Percentiles rank a stretch among this genome's conserved stretches.
Conservation (phyloP, 495 filamentous ascomycete species). For the Elasticomyces elasticus region DNA sequence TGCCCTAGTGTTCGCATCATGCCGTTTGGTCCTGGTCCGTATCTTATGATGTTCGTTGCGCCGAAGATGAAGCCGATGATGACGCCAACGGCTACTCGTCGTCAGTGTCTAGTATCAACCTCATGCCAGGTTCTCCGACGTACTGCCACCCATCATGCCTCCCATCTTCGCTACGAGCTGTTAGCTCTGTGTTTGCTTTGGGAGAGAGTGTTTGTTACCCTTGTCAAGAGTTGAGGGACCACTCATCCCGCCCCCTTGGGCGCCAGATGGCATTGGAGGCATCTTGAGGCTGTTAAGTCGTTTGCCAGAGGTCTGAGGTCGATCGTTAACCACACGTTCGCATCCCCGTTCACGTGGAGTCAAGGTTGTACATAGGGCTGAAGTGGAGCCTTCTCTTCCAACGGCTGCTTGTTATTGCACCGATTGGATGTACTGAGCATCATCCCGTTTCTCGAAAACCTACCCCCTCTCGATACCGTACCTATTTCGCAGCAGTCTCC, state of each 20-base stretch:
- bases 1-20: conserved; percentile 87
- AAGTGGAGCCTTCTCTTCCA: no score
- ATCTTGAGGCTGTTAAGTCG: conserved; percentile 35
- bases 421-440: no score
- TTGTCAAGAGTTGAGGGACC: conserved; percentile 88
- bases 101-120: conserved; percentile 1
- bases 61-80: conserved; percentile 98
- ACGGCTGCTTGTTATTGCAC: no score
- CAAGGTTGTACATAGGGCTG: no score
- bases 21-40: conserved; percentile 85
- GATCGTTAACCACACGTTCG: conserved; percentile 19
- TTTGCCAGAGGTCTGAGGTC: not conserved
- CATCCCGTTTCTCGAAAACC: no score
- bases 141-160: conserved; percentile 94
- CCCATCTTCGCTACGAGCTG: conserved; percentile 85
- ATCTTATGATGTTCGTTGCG: conserved; percentile 86
- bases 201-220: conserved; percentile 41
- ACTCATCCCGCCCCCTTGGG: conserved; percentile 30
- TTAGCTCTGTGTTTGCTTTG: conserved; percentile 9
- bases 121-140: conserved; percentile 29
- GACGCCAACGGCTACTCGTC: conserved; percentile 65
- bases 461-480: no score
- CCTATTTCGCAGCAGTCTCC: no score
- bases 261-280: conserved; percentile 62
- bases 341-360: no score